Base-by-base conservation (phyloP, 2,329 filamentous ascomycete genomes). In the Grosmannia huntii region DNA sequence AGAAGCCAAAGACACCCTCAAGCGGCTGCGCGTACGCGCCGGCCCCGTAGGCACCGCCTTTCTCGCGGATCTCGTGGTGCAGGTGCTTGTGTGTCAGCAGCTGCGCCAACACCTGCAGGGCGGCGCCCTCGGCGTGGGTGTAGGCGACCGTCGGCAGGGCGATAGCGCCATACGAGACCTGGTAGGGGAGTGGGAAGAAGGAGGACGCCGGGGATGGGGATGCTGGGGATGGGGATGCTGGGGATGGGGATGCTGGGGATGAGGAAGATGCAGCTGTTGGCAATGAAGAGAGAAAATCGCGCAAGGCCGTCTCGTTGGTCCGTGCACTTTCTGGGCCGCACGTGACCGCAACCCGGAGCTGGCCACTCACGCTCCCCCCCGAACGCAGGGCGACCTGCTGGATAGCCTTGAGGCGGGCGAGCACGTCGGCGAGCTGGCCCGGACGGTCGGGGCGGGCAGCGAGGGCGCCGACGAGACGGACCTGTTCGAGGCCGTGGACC, bases 21-120 rank as follows among this genome's bases (percentile, higher is more conserved):
- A 96, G 74, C 0, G 87, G 82, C 27, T 85, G 84, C 51, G 87
- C 86, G 69, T 90, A 92, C 1, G 94, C 92, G 16, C 91, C 90
- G 25, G 90, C 94, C 51, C 94, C 94, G 65, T 99, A 99, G 0
- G 94, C 94, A 44, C 94, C 94, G 36, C 94, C 94, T 72, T 97
- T 97, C 69, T 99, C 94, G 58, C 94, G 88, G 64, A 99, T 96
- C 71, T 97, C 94, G 64, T 95, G 92, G 69, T 99, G 94, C 31
- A 99, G 78, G 68, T 96, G 89, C 72, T 96, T 96, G 74, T 99
- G 92, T 0, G 92, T 97, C 36, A 99, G 81, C 21, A 99, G 82
- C 69, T 96, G 90, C 14, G 91, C 85, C 25, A 99, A 83, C 48
- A 97, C 87, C 66, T 92, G 90, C 19, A 97, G 83, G 0, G 90